Evolutionary conservation across 352 stramenopile genomes (phyloP), one percentile per base, ranked within the genome.

Genomic region (Globisporangium echinulatum): DNA sequence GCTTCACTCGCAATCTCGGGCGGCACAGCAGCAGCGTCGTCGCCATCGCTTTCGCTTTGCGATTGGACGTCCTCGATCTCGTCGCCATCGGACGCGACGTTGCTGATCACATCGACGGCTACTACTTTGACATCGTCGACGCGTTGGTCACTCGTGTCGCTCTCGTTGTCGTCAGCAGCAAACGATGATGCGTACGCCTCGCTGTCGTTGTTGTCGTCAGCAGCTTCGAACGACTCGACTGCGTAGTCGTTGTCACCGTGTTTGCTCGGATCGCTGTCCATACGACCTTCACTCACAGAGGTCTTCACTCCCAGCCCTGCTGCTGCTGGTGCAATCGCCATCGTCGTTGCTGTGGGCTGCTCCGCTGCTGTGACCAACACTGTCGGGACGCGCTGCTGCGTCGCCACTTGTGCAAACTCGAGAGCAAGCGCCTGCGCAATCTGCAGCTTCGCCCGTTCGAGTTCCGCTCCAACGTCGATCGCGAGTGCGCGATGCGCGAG

Each of bases 181-280:
- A 39, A 55, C 19, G 46, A 56, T 3, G 17, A 36, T 7, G 48
- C 48, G 7, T 52, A 53, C 15, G 54, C 54, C 7, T 57, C 39
- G 1, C 49, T 36, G 19, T 19, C 53, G 17, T 47, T 49, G 2
- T 54, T 52, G 6, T 47, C 36, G 15, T 49, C 46, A 37, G 49
- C 66, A 37, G 56, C 49, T 39, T 80, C 71, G 50, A 79, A 76
- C 11, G 71, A 80, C 9, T 76, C 75, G n/a, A 59, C 56, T 52
- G 70, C 75, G 46, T 71, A 75, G 7, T 55, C 43, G 4, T 62
- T 52, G 1, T 15, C 40, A 7, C 38, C 7, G 5, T 49, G 39
- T 17, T 52, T 44, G 7, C 11, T 13, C 40, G 3, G 7, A 8
- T 44, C 40, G 40, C 40, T 8, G 7, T 44, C 40, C 49, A 38